These are phyloP conservation scores for Talaromyces sp. DNA, from an alignment of 2,329 filamentous ascomycete genomes.

Conservation along the genomic window DNA sequence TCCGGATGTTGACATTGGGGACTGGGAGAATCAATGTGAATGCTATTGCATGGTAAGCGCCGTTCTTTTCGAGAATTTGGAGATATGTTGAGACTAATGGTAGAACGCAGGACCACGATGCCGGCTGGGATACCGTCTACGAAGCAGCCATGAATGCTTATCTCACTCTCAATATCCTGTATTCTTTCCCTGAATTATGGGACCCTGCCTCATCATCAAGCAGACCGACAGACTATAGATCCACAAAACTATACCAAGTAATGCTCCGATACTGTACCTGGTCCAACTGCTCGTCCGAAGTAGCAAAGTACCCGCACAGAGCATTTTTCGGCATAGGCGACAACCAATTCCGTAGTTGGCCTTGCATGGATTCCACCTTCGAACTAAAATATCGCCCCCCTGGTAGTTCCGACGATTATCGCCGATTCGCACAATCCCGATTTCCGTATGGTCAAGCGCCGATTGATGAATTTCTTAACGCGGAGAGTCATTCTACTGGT, in stretches of 20 bases:
- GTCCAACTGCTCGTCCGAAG: background rate
- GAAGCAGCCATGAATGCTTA: background rate
- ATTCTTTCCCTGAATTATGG: slow-evolving; percentile 7
- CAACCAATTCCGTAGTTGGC: background rate
- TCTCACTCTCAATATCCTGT: slow-evolving; percentile 3
- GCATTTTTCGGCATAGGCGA: slow-evolving; percentile 9
- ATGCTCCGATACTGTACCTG: slow-evolving; percentile 9
- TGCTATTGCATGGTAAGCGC: background rate
- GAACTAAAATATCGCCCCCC: background rate
- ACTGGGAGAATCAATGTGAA: background rate
- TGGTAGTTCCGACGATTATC: background rate
- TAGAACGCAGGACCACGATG: background rate
- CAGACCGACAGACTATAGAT: background rate
- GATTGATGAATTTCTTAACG: background rate
- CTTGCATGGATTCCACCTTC: background rate
- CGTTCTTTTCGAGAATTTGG: background rate
- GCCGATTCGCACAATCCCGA: background rate
- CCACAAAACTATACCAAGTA: slow-evolving; percentile 5
- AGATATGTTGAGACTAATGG: background rate
- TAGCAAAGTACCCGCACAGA: slow-evolving; percentile 3
- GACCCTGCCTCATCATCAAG: background rate
- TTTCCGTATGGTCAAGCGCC: slow-evolving; percentile 5
- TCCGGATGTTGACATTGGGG: background rate
- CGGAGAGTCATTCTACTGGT: background rate
- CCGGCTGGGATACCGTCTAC: slow-evolving; percentile 6